phyloP scores from a whole-genome alignment of 192 early-diverging fungal genomes.

The Backusella liffmaniae region DNA sequence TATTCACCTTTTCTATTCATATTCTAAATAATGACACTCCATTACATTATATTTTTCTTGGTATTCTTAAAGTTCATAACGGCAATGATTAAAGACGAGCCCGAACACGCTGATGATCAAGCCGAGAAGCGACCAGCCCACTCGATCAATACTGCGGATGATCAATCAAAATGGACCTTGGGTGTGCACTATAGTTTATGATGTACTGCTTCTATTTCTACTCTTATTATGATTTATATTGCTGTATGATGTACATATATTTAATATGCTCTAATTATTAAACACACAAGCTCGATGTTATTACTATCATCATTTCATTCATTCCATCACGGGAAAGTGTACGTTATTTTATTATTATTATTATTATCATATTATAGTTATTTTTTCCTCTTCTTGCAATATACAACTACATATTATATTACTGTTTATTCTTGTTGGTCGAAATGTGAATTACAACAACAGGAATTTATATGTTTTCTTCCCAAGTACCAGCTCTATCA shows the following conservation, averaged over 20 bases:
- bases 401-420: no score
- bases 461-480: neutral
- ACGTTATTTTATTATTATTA: no score
- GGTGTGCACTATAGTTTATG: neutral
- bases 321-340: no score
- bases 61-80: neutral
- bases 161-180: neutral
- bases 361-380: no score
- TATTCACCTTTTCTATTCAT: neutral
- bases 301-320: no score
- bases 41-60: neutral
- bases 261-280: no score
- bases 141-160: neutral
- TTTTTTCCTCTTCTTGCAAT: no score
- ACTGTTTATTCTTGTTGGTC: neutral
- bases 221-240: no score
- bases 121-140: neutral
- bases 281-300: no score
- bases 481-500: neutral
- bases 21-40: neutral
- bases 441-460: neutral
- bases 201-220: neutral
- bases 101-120: neutral
- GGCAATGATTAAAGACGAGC: neutral
- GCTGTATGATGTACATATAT: no score